A percentile compares a stretch with the other conserved stretches of the same genome.
phyloP scores from a whole-genome alignment of 257 asterid genomes.

The Lycium barbarum region DNA sequence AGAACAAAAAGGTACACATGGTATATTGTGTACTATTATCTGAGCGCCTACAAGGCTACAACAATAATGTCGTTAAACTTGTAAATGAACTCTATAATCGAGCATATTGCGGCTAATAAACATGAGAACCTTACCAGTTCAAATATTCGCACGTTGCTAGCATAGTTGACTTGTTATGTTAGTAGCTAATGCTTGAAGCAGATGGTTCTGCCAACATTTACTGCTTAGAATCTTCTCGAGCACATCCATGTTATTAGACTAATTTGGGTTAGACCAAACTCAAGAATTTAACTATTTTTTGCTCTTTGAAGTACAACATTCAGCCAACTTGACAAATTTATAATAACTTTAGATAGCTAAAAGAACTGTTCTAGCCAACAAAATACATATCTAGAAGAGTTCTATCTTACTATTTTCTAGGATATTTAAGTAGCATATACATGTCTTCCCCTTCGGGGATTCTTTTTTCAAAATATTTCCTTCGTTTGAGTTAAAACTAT shows the following conservation, averaged over 20 bases:
- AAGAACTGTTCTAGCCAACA: background rate
- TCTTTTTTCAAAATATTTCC: too few species aligned
- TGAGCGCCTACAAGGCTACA: background rate
- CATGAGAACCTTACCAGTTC: background rate
- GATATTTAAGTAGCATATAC: too few species aligned
- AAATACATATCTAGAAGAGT: too few species aligned
- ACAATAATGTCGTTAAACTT: background rate
- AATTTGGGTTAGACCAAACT: conserved; percentile 11
- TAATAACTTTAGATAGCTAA: conserved; percentile 2
- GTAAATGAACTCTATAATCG: conserved; percentile 1
- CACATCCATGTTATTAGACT: conserved; percentile 10
- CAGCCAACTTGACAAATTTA: background rate
- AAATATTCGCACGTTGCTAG: conserved; percentile 2
- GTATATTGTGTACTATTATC: too few species aligned
- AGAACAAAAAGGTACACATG: too few species aligned
- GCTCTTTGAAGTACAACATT: background rate
- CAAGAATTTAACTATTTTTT: conserved; percentile 6
- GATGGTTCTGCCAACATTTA: background rate
- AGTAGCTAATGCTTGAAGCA: background rate
- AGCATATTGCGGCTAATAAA: background rate
- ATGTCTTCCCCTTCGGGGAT: too few species aligned
- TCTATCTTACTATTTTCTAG: too few species aligned
- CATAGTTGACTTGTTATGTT: background rate
- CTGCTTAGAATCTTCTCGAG: background rate
- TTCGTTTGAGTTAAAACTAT: too few species aligned